Evolutionary conservation across 352 stramenopile species (phyloP).

Genomic region (Phytophthora hibernalis): DNA sequence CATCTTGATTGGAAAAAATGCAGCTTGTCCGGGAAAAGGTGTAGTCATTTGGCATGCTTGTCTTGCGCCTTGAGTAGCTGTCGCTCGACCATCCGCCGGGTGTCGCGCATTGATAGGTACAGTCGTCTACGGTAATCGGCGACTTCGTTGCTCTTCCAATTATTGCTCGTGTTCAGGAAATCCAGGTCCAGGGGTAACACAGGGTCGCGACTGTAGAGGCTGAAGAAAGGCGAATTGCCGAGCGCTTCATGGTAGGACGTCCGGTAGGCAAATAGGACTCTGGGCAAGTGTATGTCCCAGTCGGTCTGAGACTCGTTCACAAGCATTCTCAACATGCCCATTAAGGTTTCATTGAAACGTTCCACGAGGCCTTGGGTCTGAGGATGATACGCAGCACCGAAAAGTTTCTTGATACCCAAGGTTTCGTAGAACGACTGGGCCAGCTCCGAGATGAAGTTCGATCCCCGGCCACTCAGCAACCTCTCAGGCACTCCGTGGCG

Average conservation of each 20-base stretch:
- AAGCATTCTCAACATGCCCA: constrained; percentile 5
- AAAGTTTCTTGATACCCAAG: background rate
- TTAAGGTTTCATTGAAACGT: background rate
- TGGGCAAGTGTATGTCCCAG: constrained; percentile 3
- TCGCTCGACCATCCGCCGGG: background rate
- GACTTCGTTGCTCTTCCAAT: constrained; percentile 8
- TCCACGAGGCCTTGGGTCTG: constrained; percentile 3
- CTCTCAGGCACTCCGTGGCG: background rate
- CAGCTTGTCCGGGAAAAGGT: too few relatives aligned
- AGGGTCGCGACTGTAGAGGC: background rate
- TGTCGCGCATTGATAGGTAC: background rate
- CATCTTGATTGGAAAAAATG: too few relatives aligned
- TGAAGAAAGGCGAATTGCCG: constrained; percentile 3
- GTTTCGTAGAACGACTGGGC: background rate
- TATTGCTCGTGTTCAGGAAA: background rate
- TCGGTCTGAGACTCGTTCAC: background rate
- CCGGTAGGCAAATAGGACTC: background rate
- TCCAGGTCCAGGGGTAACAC: background rate
- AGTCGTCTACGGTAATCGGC: background rate
- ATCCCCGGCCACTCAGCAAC: background rate
- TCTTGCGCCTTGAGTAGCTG: constrained; percentile 4
- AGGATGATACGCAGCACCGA: background rate
- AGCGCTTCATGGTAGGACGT: background rate
- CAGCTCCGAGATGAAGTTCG: constrained; percentile 3
- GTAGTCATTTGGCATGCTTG: background rate